Percentiles rank a stretch among this genome's conserved stretches.
phyloP scores from a whole-genome alignment of 257 asterid genomes.

The Penstemon barbatus region DNA sequence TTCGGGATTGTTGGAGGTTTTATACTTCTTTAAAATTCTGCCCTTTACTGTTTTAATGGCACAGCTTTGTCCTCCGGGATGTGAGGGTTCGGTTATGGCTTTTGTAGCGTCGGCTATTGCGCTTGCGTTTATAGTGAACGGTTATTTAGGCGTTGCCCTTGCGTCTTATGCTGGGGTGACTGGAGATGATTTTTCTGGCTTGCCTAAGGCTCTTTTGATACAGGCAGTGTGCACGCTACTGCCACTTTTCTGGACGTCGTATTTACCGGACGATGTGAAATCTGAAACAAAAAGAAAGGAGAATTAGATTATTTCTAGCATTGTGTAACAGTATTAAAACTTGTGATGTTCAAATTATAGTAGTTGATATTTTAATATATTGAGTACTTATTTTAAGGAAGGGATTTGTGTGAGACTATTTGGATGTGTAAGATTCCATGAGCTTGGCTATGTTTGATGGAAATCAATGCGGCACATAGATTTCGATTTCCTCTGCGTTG shows the following conservation, averaged over 20 bases:
- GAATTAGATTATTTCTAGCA: conserved; percentile 31
- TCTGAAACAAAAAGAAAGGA: conserved; percentile 44
- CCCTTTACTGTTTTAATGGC: conserved; percentile 85
- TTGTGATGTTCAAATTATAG: too few species aligned
- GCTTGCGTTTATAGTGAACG: conserved; percentile 72
- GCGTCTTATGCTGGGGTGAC: conserved; percentile 59
- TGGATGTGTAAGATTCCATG: too few species aligned
- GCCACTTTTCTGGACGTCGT: conserved; percentile 69
- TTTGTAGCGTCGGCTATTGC: conserved; percentile 86
- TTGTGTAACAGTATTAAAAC: too few species aligned
- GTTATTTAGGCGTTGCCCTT: conserved; percentile 82
- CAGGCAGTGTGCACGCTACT: conserved; percentile 74
- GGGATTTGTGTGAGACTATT: too few species aligned
- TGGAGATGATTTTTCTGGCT: conserved; percentile 72
- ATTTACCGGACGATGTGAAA: conserved; percentile 59
- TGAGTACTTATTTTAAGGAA: too few species aligned
- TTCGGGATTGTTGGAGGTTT: conserved; percentile 83
- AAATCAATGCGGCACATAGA: too few species aligned
- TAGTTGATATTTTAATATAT: too few species aligned
- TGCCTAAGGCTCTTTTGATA: conserved; percentile 57
- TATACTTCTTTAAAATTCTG: conserved; percentile 75
- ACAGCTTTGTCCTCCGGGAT: conserved; percentile 86
- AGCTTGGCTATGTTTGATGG: too few species aligned
- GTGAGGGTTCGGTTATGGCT: conserved; percentile 96
- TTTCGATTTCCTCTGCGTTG: too few species aligned